Conservation (phyloP, 2,329 filamentous ascomycete genomes). For the Tympanopsis confertula region DNA sequence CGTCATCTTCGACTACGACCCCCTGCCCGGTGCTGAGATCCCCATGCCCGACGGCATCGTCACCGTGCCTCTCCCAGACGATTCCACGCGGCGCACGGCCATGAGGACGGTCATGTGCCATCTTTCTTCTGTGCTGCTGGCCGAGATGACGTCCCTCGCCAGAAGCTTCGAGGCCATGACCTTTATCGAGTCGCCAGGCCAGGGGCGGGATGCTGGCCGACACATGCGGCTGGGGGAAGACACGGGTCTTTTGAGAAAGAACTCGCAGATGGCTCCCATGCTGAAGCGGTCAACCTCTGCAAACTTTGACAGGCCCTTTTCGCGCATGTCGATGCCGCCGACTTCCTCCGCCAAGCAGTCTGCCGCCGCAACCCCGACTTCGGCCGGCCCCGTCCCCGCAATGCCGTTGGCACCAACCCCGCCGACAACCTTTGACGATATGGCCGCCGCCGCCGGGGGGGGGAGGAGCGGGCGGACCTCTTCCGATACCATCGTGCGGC, state of each 20-base stretch:
- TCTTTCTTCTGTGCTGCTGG: conserved; percentile 61
- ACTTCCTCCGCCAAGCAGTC: conserved; percentile 33
- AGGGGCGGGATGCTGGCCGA: conserved; percentile 28
- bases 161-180: conserved; percentile 63
- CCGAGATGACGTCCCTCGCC: conserved; percentile 64
- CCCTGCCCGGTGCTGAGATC: conserved; percentile 31
- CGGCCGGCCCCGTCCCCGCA: conserved; percentile 30
- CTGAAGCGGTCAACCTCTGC: conserved; percentile 41
- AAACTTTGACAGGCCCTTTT: conserved; percentile 43
- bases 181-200: conserved; percentile 65
- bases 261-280: conserved; percentile 39
- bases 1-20: conserved; percentile 65
- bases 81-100: conserved; percentile 60
- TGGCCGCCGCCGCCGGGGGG: conserved; percentile 8
- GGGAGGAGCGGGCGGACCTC: not conserved
- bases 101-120: conserved; percentile 74
- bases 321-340: conserved; percentile 76
- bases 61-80: conserved; percentile 55
- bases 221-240: conserved; percentile 14
- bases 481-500: not conserved
- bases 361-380: conserved; percentile 31
- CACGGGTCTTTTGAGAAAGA: conserved; percentile 34
- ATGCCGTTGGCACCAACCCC: conserved; percentile 35
- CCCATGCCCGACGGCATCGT: conserved; percentile 57
- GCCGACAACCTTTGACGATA: conserved; percentile 34